Evolutionary conservation across 768 basidiomycete species (phyloP), one percentile per base, ranked within the genome.

Genomic region (Rossbeevera mucosa): DNA sequence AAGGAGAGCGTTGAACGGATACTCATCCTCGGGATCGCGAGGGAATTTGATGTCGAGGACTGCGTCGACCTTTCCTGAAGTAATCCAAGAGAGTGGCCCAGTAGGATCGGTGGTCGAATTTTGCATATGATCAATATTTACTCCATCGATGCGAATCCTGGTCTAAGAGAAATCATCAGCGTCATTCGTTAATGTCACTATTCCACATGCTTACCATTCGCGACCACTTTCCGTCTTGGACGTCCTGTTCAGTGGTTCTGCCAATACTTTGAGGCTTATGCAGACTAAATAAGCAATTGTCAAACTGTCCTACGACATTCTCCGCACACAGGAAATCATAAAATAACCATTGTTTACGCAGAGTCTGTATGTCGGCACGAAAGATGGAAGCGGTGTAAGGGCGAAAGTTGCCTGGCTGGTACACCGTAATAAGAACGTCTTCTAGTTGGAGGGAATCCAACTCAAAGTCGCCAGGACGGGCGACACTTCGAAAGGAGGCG

Each of bases 31-130:
- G 9, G 82, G 82, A 59, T 91, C 85, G 16, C 83, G 83, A 21
- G 96, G 94, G 70, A 99, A 98, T 64, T 94, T 93, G 72, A 99
- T 94, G 71, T 99, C 96, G 21, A 97, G 80, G 5, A 99, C 96
- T 9, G 93, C 91, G 64, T 99, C 96, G 24, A 96, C 79, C 70
- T 95, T 96, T 40, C 96, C 96, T 0, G 94, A 91, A 0, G 89
- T 94, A 53, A 99, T 93, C 96, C 96, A 99, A 2, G 93, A 94
- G 54, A 98, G 86, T 12, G 94, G 94, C 7, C 66, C 66, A 7
- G 93, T 91, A 56, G 86, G 89, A 49, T 79, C 78, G 2, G 87
- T 89, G 4, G 86, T 83, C 29, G 87, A 83, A 47, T 85, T 82
- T 70, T 96, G 91, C 48, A 96, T 74, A 66, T 99, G 96, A 71